These are phyloP conservation scores for Ophiocordyceps polyrhachis-furcata DNA, from an alignment of 2,329 filamentous ascomycete species.

Conservation along the genomic window DNA sequence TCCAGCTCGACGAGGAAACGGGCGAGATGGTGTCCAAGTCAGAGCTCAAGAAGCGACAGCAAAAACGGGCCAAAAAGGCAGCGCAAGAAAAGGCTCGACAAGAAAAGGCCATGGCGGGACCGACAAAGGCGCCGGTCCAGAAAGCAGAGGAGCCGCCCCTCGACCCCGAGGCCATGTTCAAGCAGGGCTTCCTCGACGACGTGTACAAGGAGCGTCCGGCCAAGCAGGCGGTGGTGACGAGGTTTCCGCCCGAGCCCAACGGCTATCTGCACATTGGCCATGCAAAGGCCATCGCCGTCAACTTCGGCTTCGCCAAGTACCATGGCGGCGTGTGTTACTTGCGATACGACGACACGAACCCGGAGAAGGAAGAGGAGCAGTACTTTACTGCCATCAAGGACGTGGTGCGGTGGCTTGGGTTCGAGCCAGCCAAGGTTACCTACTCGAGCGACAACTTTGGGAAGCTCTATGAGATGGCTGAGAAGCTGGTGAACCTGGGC, in stretches of 20 bases:
- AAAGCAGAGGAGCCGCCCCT: constrained; percentile 16
- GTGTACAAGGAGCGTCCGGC: constrained; percentile 51
- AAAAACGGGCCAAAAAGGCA: constrained; percentile 38
- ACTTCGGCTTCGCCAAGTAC: constrained; percentile 82
- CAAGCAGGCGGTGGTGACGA: constrained; percentile 39
- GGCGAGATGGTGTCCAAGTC: constrained; percentile 46
- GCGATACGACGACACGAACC: constrained; percentile 87
- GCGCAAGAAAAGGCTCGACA: constrained; percentile 52
- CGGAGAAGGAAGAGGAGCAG: constrained; percentile 75
- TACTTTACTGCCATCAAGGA: constrained; percentile 84
- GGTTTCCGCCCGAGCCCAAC: constrained; percentile 78
- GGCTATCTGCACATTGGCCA: constrained; percentile 89
- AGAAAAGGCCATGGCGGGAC: constrained; percentile 57
- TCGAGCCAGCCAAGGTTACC: constrained; percentile 36
- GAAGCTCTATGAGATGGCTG: constrained; percentile 64
- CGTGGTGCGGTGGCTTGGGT: constrained; percentile 66
- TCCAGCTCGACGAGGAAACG: constrained; percentile 41
- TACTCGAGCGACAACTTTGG: constrained; percentile 80
- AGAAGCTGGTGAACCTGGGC: constrained; percentile 55
- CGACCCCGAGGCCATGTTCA: constrained; percentile 57
- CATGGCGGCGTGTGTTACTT: constrained; percentile 41
- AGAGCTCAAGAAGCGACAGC: constrained; percentile 39
- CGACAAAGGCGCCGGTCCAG: constrained; percentile 6
- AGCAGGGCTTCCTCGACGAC: constrained; percentile 55
- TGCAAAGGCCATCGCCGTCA: constrained; percentile 86